Percentiles rank a stretch among this genome's conserved stretches.
Evolutionary conservation across 345 rosid species (phyloP).

Genomic region (Rhizophora mangle): DNA sequence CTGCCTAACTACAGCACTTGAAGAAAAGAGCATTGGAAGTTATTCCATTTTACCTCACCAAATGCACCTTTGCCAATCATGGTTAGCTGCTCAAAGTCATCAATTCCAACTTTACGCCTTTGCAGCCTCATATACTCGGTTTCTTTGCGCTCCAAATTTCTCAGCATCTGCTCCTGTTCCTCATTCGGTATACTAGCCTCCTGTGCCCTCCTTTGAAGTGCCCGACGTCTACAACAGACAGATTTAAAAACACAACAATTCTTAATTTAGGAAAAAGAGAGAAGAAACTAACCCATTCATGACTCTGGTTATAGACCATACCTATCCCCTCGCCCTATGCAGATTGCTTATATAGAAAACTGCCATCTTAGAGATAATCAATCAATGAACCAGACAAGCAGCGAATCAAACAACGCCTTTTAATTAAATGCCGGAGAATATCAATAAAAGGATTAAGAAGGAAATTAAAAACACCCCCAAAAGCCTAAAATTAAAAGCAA

Average conservation of each 20-base stretch:
- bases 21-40: not conserved
- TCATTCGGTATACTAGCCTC: constrained; percentile 83
- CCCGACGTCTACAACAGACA: constrained; percentile 52
- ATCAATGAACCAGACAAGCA: too few relatives aligned
- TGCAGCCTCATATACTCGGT: constrained; percentile 94
- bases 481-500: not conserved
- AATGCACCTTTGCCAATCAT: constrained; percentile 96
- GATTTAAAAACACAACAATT: not conserved
- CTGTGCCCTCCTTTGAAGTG: constrained; percentile 75
- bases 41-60: constrained; percentile 65
- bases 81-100: constrained; percentile 85
- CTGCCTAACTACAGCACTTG: not conserved
- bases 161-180: constrained; percentile 86
- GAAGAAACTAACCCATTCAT: too few relatives aligned
- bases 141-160: constrained; percentile 78
- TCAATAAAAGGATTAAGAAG: too few relatives aligned
- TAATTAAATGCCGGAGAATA: too few relatives aligned
- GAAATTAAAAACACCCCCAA: not conserved
- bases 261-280: not conserved
- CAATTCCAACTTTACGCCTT: constrained; percentile 91
- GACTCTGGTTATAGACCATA: too few relatives aligned
- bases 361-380: too few relatives aligned
- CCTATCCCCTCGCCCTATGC: too few relatives aligned
- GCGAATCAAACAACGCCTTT: too few relatives aligned
- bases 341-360: too few relatives aligned